Base-by-base conservation (phyloP, 805 yeast genomes). In the Ogataea salicorniae region DNA sequence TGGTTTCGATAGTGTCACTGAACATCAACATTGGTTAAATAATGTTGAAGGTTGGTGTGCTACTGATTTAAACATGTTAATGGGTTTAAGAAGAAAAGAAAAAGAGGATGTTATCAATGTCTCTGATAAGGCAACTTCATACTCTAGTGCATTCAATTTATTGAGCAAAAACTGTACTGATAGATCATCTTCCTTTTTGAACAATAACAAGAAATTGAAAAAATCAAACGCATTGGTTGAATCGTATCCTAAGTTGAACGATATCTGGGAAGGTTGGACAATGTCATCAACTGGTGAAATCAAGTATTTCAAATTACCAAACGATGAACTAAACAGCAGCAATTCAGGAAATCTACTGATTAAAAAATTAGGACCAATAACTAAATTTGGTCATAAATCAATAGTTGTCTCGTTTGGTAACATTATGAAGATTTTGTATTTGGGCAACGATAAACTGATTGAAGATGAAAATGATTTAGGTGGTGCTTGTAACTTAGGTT, bases 241-340 rank as follows among this genome's bases (percentile, higher is more conserved):
- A 14, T 7, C 31, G 5, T 33, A 68, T 41, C 63, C 72, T 46
- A 59, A 69, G 41, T 54, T 73, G 18, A 67, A 67, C 42, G 72
- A 72, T 46, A 60, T 75, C 11, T 87, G 95, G 94, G 91, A 87
- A 62, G 95, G 94, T 1, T 88, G 88, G 76, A 82, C 89, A 2
- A 77, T 88, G 69, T 73, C 77, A 5, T 79, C 81, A n/a, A 74
- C 76, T 46, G 95, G 95, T 0, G 73, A 74, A 41, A 72, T 84
- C 17, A 68, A 75, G 23, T 73, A 72, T 45, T 85, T 83, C 57
- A 79, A 80, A 35, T 76, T 88, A 13, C 82, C 84, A 3, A 69
- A 68, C 34, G 70, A 71, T 4, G 64, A 71, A 13, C 81, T 84
- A 3, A 69, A 68, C 34, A 70, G 70, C 4, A 64, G 71, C 4